Percentiles rank a stretch among this genome's conserved stretches.
These are phyloP conservation scores for Eucommia ulmoides DNA, from an alignment of 257 asterid genomes.

Conservation along the genomic window DNA sequence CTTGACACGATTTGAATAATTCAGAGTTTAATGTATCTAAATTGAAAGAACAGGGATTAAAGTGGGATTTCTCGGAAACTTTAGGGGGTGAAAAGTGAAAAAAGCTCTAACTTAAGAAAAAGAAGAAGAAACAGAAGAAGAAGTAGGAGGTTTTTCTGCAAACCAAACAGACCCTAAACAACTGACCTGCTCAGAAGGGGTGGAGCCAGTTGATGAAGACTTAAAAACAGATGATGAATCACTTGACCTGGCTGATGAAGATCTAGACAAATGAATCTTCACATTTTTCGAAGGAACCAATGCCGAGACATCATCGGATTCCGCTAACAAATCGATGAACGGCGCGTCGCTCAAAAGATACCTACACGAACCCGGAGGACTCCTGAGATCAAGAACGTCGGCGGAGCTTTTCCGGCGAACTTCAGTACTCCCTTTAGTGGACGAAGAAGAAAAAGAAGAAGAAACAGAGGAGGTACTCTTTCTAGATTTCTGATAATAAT, in stretches of 20 bases:
- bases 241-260: not conserved
- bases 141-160: too few species aligned
- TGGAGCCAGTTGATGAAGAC: constrained; percentile 13
- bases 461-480: too few species aligned
- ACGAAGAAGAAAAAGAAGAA: too few species aligned
- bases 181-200: constrained; percentile 39
- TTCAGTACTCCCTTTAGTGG: too few species aligned
- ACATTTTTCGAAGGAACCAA: constrained; percentile 12
- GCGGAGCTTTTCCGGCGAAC: too few species aligned
- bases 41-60: too few species aligned
- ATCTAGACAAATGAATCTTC: constrained; percentile 1
- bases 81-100: not conserved
- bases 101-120: not conserved
- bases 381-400: constrained; percentile 47
- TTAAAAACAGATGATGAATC: constrained; percentile 1
- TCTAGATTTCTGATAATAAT: too few species aligned
- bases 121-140: not conserved
- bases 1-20: too few species aligned
- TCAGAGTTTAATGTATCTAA: too few species aligned
- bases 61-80: too few species aligned
- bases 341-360: constrained; percentile 48
- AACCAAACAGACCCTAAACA: too few species aligned
- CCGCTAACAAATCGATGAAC: constrained; percentile 21
- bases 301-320: constrained; percentile 21
- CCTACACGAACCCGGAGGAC: constrained; percentile 69